A percentile compares a stretch with the other conserved stretches of the same genome.
Conservation (phyloP, 805 yeast species). For the Brettanomyces anomalus region DNA sequence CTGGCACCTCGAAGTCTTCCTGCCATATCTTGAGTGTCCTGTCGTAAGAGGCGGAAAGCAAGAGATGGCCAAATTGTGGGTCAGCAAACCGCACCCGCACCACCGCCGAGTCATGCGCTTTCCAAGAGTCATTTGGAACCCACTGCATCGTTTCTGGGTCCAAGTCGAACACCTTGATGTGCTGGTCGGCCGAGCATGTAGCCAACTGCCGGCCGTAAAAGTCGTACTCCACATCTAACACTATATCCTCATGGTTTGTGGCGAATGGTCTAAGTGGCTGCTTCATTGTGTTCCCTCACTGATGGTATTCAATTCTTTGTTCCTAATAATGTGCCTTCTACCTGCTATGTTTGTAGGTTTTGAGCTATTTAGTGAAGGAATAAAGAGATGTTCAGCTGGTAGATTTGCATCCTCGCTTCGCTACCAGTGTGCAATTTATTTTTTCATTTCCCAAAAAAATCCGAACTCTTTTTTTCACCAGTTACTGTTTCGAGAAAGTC, state of each 20-base stretch:
- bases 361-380: too few species aligned
- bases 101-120: conserved; percentile 87
- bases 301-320: too few species aligned
- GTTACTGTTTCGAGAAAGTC: too few species aligned
- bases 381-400: too few species aligned
- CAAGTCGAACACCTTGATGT: conserved; percentile 78
- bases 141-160: conserved; percentile 62
- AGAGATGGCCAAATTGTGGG: conserved; percentile 82
- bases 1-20: conserved; percentile 71
- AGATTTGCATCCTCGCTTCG: too few species aligned
- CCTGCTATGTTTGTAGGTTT: too few species aligned
- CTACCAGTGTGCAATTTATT: too few species aligned
- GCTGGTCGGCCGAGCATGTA: conserved; percentile 92
- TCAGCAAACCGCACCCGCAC: conserved; percentile 86
- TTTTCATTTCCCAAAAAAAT: too few species aligned
- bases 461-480: too few species aligned
- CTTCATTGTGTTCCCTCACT: conserved; percentile 14
- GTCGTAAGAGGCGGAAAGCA: conserved; percentile 87
- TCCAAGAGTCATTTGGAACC: conserved; percentile 85
- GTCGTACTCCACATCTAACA: conserved; percentile 86
- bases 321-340: too few species aligned
- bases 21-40: conserved; percentile 87
- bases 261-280: conserved; percentile 57
- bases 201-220: conserved; percentile 90
- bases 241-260: conserved; percentile 88